Base-by-base conservation (phyloP, 176 grass and related monocot species). In the Areca catechu region DNA sequence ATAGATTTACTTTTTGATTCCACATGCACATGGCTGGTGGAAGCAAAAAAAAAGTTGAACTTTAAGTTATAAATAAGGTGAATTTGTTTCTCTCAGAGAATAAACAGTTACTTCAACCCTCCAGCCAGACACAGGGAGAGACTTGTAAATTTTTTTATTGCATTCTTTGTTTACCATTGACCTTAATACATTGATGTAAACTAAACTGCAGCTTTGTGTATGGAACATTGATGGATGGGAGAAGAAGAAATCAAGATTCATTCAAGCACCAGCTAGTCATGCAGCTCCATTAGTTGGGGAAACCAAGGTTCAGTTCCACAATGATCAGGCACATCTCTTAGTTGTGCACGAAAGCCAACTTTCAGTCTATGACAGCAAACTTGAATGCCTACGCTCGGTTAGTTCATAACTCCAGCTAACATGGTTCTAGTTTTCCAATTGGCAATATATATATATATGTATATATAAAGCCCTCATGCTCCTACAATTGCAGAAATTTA, bases 221-320 rank as follows among this genome's bases (percentile, higher is more conserved):
- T 97, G 86, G 92, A 97, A 78, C 62, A 97, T 91, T 69, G 92
- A 97, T 79, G 80, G 86, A 19, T 97, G 92, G 92, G 92, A 97
- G 67, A 91, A 91, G 66, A 97, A 97, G 69, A 97, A 88, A 58
- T 71, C 92, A 4, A 74, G 84, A 74, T 91, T 79, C 56, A 97
- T 97, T 54, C 92, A 88, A 65, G 54, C 71, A 22, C 78, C 80
- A 4, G 23, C 77, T 54, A 82, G 78, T 54, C 80, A 87, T 58
- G 71, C 83, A 63, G 58, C 83, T 61, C 80, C 65, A 34, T 68
- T 90, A 79, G 87, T 75, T 56, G 92, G 92, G 20, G 92, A 97
- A 61, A 97, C 92, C 19, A 97, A 81, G 69, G 87, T 97, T 68
- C 83, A 88, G 69, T 91, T 97, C 67, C 92, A 97, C 72, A 97